Evolutionary conservation across 2,329 filamentous ascomycete species (phyloP).

Genomic region (Fusarium begoniae): DNA sequence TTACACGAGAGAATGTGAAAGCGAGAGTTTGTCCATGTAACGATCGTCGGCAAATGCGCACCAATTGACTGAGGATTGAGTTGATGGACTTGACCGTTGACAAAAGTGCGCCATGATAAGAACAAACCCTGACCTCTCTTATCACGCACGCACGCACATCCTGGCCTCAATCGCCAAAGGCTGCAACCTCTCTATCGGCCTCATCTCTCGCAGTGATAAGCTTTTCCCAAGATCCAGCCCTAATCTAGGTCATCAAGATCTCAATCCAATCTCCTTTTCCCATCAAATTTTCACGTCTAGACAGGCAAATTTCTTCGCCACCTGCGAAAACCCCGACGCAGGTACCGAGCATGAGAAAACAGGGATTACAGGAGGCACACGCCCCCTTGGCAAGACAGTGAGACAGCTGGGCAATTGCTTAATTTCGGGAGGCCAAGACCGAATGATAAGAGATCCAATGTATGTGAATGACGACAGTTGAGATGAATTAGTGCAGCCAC

Average conservation of each 20-base stretch:
- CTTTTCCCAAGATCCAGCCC: slow-evolving; percentile 1
- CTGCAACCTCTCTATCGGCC: not conserved
- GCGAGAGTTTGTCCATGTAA: not conserved
- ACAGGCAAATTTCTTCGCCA: not conserved
- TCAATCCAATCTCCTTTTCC: not conserved
- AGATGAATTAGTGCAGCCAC: slow-evolving; percentile 9
- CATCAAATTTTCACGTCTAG: not conserved
- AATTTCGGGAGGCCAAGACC: slow-evolving; percentile 18
- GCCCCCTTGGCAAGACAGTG: slow-evolving; percentile 14
- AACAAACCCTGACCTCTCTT: not conserved
- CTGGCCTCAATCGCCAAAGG: not conserved
- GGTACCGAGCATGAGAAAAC: slow-evolving; percentile 7
- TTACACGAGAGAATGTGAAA: not conserved
- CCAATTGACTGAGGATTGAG: not conserved
- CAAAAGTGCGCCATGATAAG: not conserved
- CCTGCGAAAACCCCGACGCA: slow-evolving; percentile 1
- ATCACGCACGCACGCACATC: not conserved
- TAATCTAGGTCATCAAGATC: not conserved
- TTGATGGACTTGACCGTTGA: not conserved
- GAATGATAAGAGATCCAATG: not conserved
- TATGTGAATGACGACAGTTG: not conserved
- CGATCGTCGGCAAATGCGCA: not conserved
- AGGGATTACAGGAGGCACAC: not conserved
- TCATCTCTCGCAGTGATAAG: slow-evolving; percentile 1
- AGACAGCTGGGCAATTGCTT: slow-evolving; percentile 22